Evolutionary conservation across 1,284 basidiomycete genomes (phyloP), one percentile per base, ranked within the genome.

Genomic region (Amylostereum areolatum): DNA sequence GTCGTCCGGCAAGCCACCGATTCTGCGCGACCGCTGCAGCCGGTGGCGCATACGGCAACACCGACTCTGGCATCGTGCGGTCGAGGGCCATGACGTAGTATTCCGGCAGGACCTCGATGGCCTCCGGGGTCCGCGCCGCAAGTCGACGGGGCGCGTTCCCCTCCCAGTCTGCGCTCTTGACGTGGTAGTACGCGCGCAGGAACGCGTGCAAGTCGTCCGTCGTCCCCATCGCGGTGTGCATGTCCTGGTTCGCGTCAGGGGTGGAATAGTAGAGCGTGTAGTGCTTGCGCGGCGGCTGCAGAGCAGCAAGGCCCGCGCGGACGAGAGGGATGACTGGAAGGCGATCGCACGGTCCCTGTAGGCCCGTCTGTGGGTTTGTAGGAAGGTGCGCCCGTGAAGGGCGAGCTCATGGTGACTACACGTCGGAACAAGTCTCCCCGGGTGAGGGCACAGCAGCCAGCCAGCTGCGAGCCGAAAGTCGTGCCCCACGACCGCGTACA

Each of bases 61-160:
- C 68, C 25, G 71, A 63, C 45, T 79, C 63, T 1, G 75, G 73
- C 80, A 84, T 84, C 34, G 66, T 75, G 43, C 70, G 65, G 27
- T 69, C 55, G 7, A 71, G 59, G 18, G 72, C 75, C 81, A 84
- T 83, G 56, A 83, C 64, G 57, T 85, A 83, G 68, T 84, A 84
- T n/a, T 69, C 67, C 4, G 83, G 81, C 28, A 85, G 56, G 4
- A 57, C 55, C 1, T 71, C 67, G 30, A 83, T 62, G 33, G 67
- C 62, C 24, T 50, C 55, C 1, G 60, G 55, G 35, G 66, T 59
- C 31, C 64, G 55, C 2, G 62, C 55, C 4, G 62, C 54, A 28
- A 83, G 64, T 1, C 68, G 68, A 35, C 66, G 65, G 0, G 73
- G 68, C 10, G 62, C 56, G 58, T 77, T 77, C 4, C 57, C 62